Evolutionary conservation across 768 basidiomycete genomes (phyloP).

Genomic region (Tylopilus cervinicoccineus): DNA sequence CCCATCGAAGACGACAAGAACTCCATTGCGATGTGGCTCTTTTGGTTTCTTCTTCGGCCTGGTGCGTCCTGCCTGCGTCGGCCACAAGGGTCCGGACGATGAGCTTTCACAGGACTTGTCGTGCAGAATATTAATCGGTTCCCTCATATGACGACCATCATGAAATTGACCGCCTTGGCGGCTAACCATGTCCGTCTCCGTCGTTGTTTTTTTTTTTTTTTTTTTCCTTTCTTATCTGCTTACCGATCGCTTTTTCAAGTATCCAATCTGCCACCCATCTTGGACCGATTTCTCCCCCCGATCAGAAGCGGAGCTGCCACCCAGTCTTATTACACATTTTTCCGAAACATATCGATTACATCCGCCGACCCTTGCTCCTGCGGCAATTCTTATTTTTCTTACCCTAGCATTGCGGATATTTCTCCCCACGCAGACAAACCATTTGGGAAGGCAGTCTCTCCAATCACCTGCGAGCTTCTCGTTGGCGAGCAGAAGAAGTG

Average conservation of each 20-base stretch:
- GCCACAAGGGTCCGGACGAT: not conserved
- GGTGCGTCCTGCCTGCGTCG: slow-evolving; percentile 38
- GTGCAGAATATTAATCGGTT: slow-evolving; percentile 35
- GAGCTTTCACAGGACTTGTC: slow-evolving; percentile 44
- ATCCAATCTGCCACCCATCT: slow-evolving; percentile 50
- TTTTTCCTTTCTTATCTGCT: not conserved
- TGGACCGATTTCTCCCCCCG: slow-evolving; percentile 57
- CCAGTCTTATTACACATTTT: slow-evolving; percentile 37
- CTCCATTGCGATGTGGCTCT: slow-evolving; percentile 72
- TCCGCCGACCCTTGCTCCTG: slow-evolving; percentile 60
- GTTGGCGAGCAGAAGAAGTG: slow-evolving; percentile 26
- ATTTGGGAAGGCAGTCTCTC: slow-evolving; percentile 4
- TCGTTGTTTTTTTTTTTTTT: slow-evolving; percentile 15
- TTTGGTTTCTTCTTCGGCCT: slow-evolving; percentile 66
- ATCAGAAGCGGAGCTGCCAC: slow-evolving; percentile 18
- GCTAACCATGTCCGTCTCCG: slow-evolving; percentile 52
- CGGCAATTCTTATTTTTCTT: slow-evolving; percentile 70
- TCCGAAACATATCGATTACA: slow-evolving; percentile 42
- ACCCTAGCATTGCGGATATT: slow-evolving; percentile 39
- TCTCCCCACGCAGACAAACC: not conserved
- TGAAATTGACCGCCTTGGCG: slow-evolving; percentile 63
- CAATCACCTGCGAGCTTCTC: slow-evolving; percentile 14
- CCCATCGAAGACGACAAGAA: slow-evolving; percentile 48
- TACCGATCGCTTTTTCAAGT: slow-evolving; percentile 40
- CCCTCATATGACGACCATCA: slow-evolving; percentile 44